phyloP scores from a whole-genome alignment of 192 early-diverging fungal genomes.

The Backusella sp. region DNA sequence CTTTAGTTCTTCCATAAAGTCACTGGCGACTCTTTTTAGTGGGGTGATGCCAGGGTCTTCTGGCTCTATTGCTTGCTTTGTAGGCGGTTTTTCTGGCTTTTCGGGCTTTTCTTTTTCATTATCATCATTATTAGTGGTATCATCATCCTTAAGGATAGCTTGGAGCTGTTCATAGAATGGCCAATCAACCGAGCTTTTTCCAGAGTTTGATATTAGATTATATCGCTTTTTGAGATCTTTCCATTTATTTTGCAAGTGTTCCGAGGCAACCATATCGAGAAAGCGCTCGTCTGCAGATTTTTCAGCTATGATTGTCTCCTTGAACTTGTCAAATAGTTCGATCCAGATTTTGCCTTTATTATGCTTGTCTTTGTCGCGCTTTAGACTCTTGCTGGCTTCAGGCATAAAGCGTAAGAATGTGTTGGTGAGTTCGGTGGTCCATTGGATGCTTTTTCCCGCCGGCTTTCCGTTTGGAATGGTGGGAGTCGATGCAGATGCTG shows the following conservation, averaged over 20 bases:
- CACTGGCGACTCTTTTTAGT: not conserved
- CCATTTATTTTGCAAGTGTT: not conserved
- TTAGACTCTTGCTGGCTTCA: not conserved
- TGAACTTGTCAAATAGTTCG: conserved; percentile 3
- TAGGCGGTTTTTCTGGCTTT: not conserved
- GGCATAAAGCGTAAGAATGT: not conserved
- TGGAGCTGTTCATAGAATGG: not conserved
- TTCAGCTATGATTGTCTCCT: not conserved
- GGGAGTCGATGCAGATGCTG: not conserved
- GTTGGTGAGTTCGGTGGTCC: not conserved
- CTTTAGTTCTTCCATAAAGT: not conserved
- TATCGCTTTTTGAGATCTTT: not conserved
- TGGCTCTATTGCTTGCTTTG: not conserved
- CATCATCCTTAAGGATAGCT: not conserved
- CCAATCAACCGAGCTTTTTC: conserved; percentile 3
- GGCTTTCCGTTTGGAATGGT: not conserved
- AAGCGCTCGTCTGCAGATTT: not conserved
- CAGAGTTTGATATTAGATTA: not conserved
- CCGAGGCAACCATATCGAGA: not conserved
- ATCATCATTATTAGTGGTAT: not conserved
- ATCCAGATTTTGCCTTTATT: not conserved
- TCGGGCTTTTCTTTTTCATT: not conserved
- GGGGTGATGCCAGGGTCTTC: not conserved
- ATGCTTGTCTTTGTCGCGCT: not conserved
- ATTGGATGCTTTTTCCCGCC: not conserved